Conservation (phyloP, 75 land plant species). For the Picea glauca region DNA sequence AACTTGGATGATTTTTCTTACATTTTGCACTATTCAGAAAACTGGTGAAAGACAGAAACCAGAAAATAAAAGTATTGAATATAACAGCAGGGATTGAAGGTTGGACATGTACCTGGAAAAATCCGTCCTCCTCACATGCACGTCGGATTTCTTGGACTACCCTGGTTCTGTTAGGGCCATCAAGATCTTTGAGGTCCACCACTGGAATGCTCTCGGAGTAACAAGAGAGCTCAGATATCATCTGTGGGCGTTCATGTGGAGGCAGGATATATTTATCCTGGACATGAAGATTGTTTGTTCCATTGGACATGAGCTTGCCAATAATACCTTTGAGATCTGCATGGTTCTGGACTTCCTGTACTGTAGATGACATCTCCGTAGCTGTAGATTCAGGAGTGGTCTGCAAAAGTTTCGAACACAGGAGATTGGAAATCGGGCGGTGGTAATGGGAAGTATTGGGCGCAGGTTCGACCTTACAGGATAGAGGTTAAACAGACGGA, state of each 20-base stretch:
- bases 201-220: constrained; percentile 23
- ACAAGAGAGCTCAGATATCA: neutral
- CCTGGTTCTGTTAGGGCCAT: constrained; percentile 20
- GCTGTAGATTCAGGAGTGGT: no score
- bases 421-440: no score
- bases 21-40: no score
- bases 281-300: neutral
- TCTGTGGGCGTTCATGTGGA: neutral
- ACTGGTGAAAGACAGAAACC: neutral
- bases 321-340: neutral
- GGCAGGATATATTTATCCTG: neutral
- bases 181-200: constrained; percentile 41
- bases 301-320: neutral
- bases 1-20: no score
- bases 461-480: no score
- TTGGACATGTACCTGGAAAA: constrained; percentile 26
- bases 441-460: no score
- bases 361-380: neutral
- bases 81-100: neutral
- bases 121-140: constrained; percentile 24
- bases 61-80: neutral
- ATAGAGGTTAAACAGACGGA: no score
- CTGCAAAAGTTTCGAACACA: no score
- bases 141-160: constrained; percentile 7
- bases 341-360: neutral